Base-by-base conservation (phyloP, 1,139 yeast species). In the Meyerozyma elateridarum region DNA sequence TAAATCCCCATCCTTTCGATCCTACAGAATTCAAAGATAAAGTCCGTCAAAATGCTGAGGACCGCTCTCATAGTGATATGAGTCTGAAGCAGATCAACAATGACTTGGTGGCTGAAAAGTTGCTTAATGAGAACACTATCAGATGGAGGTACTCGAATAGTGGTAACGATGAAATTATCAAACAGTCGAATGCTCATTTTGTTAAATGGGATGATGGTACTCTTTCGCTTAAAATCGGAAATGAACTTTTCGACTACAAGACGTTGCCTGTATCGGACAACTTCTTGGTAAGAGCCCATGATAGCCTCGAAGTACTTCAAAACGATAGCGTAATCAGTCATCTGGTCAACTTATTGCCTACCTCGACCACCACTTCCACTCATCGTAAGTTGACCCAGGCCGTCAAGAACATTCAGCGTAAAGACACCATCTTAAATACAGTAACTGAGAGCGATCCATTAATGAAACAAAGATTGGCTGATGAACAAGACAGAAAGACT, bases 191-290 rank as follows among this genome's bases (percentile, higher is more conserved):
- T 51, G 81, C 96, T 3, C 88, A 91, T 51, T 79, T 89, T 37
- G 73, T 91, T 19, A 82, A 85, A 54, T 91, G 99, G 99, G 82
- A 84, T 36, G 97, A 91, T 57, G 99, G 98, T 0, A 70, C 85
- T 4, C 58, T 81, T 42, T 87, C 96, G 2, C 64, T 91, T 40
- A 89, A 87, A 48, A 64, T 93, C 28, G 99, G 99, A 13, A 71
- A 69, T 31, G 98, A 91, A 57, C 71, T 83, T 45, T 91, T 89
- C 48, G 97, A 89, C 52, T 79, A 85, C 36, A 69, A 76, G 37
- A 64, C 73, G 15, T 70, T 76, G 37, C 77, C 82, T n/a, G 65
- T 79, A 28, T 76, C 74, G 34, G 94, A 88, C 53, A 79, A 84
- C 29, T 76, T 82, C 38, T 63, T 91, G 37, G 81, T 85, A 1